These are phyloP conservation scores for Penicillium coprophilum DNA, from an alignment of 495 filamentous ascomycete species.

Conservation along the genomic window DNA sequence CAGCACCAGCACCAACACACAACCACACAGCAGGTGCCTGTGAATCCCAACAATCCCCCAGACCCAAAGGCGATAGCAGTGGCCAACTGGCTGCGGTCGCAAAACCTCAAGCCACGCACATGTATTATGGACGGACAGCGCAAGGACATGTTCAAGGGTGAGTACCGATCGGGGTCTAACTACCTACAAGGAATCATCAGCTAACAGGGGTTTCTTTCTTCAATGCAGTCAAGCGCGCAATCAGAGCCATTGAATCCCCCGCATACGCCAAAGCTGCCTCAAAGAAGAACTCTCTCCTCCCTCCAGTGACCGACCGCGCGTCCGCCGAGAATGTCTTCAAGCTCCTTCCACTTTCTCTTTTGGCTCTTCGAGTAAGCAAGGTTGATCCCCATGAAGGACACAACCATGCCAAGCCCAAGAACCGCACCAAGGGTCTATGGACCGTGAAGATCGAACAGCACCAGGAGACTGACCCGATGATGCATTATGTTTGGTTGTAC, in stretches of 20 bases:
- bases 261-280: constrained; percentile 78
- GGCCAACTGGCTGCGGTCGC: constrained; percentile 81
- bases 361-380: constrained; percentile 88
- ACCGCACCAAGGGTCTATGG: constrained; percentile 94
- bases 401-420: constrained; percentile 73
- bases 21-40: constrained; percentile 50
- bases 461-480: constrained; percentile 84
- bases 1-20: constrained; percentile 33
- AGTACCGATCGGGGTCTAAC: background rate
- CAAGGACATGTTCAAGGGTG: constrained; percentile 97
- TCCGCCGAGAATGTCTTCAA: constrained; percentile 92
- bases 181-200: background rate
- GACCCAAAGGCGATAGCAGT: constrained; percentile 87
- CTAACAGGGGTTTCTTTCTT: constrained; percentile 6
- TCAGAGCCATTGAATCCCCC: constrained; percentile 86
- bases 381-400: constrained; percentile 71
- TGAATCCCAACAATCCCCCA: constrained; percentile 68
- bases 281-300: constrained; percentile 85
- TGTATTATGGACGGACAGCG: constrained; percentile 94
- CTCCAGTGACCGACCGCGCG: constrained; percentile 79
- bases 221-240: constrained; percentile 87
- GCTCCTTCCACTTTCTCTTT: constrained; percentile 90
- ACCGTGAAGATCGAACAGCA: constrained; percentile 95
- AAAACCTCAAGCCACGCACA: constrained; percentile 86
- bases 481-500: constrained; percentile 97